Percentiles rank a stretch among this genome's conserved stretches.
Conservation (phyloP, 75 land plant species). For the Cryptomeria japonica region DNA sequence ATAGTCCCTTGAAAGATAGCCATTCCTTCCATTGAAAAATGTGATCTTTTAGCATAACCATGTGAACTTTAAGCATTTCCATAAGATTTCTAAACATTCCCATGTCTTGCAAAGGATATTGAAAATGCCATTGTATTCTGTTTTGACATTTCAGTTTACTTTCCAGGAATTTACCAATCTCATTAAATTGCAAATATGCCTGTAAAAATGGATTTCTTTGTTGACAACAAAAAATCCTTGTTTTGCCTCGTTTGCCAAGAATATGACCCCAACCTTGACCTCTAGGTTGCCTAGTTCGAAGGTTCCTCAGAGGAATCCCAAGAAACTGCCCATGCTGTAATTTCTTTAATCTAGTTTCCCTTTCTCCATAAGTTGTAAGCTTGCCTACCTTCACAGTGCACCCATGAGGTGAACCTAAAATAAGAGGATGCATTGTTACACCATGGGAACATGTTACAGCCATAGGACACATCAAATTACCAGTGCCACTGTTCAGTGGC, state of each 20-base stretch:
- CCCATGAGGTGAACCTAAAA: neutral
- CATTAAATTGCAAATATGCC: neutral
- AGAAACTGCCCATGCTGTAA: neutral
- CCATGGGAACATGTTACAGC: neutral
- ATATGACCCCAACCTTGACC: neutral
- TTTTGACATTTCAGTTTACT: slow-evolving; percentile 3
- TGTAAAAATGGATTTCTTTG: slow-evolving; percentile 1
- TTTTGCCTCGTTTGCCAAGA: neutral
- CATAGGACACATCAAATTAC: neutral
- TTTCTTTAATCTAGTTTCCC: neutral
- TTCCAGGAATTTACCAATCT: neutral
- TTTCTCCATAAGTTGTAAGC: neutral
- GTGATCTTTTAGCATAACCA: neutral
- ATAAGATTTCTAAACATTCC: neutral
- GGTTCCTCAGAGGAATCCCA: neutral
- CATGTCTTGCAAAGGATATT: neutral
- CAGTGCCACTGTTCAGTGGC: neutral
- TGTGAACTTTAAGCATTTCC: neutral
- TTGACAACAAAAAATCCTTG: neutral
- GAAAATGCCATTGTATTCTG: neutral
- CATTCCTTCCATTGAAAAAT: slow-evolving; percentile 44
- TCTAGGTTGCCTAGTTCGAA: neutral
- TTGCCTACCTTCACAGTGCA: neutral
- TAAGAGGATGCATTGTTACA: neutral
- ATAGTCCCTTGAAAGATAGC: slow-evolving; percentile 21